Conservation (phyloP, 2,329 filamentous ascomycete genomes). For the Botrytis paeoniae region DNA sequence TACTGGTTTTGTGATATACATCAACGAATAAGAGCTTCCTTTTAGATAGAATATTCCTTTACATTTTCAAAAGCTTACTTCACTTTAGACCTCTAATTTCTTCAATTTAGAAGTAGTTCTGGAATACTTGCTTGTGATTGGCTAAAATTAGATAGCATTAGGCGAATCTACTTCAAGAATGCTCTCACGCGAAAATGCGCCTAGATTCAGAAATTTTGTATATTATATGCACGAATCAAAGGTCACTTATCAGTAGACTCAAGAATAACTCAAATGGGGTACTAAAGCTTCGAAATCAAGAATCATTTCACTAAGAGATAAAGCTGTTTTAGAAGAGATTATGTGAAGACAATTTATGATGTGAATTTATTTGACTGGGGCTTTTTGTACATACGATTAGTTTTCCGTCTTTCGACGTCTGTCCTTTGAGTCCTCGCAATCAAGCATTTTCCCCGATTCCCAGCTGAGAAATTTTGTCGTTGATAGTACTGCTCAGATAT, state of each 20-base stretch:
- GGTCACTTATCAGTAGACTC: background rate
- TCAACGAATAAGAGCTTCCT: background rate
- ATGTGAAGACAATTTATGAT: background rate
- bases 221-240: fast-evolving
- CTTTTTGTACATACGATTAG: too few relatives aligned
- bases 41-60: fast-evolving
- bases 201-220: background rate
- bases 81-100: fast-evolving
- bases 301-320: background rate
- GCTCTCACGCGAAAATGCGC: background rate
- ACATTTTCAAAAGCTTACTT: background rate
- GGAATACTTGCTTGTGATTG: background rate
- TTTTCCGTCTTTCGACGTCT: background rate
- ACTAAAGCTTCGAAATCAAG: background rate
- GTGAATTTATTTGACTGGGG: background rate
- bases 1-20: background rate
- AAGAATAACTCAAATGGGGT: background rate
- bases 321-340: fast-evolving
- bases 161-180: background rate
- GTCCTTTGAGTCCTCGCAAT: fast-evolving
- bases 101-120: background rate
- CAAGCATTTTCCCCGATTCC: fast-evolving
- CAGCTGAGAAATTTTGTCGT: background rate
- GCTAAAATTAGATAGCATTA: fast-evolving
- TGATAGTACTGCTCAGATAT: background rate